A percentile compares a stretch with the other conserved stretches of the same genome.
These are phyloP conservation scores for Penicillium sp. DNA, from an alignment of 2,329 filamentous ascomycete genomes.

Conservation along the genomic window DNA sequence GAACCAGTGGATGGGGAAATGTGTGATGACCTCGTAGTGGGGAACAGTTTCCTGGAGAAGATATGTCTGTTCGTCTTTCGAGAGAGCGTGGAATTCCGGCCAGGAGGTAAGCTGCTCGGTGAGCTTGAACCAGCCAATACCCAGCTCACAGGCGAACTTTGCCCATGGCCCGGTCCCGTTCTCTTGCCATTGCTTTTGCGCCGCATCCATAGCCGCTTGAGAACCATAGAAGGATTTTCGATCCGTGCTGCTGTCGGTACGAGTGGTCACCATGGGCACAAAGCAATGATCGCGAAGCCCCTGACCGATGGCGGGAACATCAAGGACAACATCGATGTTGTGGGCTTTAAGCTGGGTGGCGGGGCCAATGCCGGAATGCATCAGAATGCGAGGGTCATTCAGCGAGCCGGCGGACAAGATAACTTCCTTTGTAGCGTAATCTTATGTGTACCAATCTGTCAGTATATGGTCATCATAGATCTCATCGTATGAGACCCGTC, in stretches of 20 bases:
- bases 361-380: constrained; percentile 53
- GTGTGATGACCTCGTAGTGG: constrained; percentile 57
- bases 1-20: constrained; percentile 49
- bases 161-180: constrained; percentile 45
- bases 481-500: background rate
- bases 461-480: background rate
- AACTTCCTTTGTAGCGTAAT: constrained; percentile 16
- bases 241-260: constrained; percentile 42
- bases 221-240: constrained; percentile 46
- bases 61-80: constrained; percentile 45
- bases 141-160: constrained; percentile 31
- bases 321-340: constrained; percentile 36
- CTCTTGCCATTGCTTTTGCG: constrained; percentile 45
- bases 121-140: constrained; percentile 45
- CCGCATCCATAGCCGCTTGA: constrained; percentile 15
- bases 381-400: constrained; percentile 41
- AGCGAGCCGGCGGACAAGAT: constrained; percentile 20
- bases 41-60: constrained; percentile 56
- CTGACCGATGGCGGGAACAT: constrained; percentile 21
- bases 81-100: constrained; percentile 54
- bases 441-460: background rate
- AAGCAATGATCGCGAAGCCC: constrained; percentile 18
- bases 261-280: constrained; percentile 36
- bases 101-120: constrained; percentile 41
- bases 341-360: constrained; percentile 42